Base-by-base conservation (phyloP, 257 asterid genomes). In the Solanum peruvianum region DNA sequence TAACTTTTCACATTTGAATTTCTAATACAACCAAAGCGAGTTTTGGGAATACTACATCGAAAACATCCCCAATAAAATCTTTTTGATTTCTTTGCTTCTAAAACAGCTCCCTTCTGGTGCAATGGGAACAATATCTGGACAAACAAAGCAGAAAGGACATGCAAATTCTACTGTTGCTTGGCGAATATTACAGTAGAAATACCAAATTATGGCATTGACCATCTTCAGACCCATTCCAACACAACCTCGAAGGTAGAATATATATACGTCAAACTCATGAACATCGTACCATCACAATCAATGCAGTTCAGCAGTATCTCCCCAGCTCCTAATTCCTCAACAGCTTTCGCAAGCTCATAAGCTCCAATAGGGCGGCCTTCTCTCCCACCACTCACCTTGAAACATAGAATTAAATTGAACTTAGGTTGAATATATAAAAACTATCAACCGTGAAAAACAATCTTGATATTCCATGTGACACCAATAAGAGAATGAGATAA, bases 341-440 rank as follows among this genome's bases (percentile, higher is more conserved):
- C 98, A 90, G 95, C 98, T 91, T 93, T 95, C 31, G 98, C 97
- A 92, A 97, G 99, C 92, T 97, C 99, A 89, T 94, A 97, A 37
- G 98, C 99, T 85, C 99, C 99, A 82, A 95, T 95, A 87, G 95
- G 95, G 66, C 98, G 95, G 87, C 98, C 98, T 91, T 95, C 98
- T 80, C 99, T 92, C 67, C 99, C 99, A 81, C 99, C 99, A 86
- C 90, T 95, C 88, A 95, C 99, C 98, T 95, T 85, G 60, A 85
- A 69, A 88, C 41, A 58, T 31, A 56, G 72, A 87, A 71, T 11
- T 73, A 27, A 85, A 84, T n/a, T 72, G 86, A 70, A 41, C 7
- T 6, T 85, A 18, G 3, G 76, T 27, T 35, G 85, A 75, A 64
- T 2, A 21, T 21, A 49, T 16, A 47, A 15, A 76, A 60, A 23